Evolutionary conservation across 2,329 filamentous ascomycete species (phyloP), one percentile per base, ranked within the genome.

Genomic region (Pezicula rhizophila): DNA sequence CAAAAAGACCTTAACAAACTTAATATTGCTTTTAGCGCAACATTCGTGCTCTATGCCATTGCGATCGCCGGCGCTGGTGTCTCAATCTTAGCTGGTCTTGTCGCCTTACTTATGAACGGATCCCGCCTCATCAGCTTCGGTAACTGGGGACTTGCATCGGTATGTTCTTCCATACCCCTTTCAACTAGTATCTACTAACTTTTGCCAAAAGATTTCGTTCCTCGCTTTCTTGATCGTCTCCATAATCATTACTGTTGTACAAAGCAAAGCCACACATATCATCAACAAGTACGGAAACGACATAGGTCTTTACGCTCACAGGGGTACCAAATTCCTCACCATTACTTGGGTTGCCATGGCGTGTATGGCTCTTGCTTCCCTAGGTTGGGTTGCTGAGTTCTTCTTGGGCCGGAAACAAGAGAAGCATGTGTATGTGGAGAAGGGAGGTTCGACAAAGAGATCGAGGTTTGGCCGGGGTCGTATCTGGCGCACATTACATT

Each of bases 191-290:
- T 12, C 33, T 37, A 8, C 71, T 68, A 58, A 80, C n/a, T 73
- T 38, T 10, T 31, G 28, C 4, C 0, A 10, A 14, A 4, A 46
- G 45, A 48, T 64, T 42, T 48, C 75, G 0, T 78, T 81, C 52
- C 37, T 80, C 6, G 68, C 81, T 11, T 75, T 85, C 58, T 85
- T 85, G 3, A 82, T 84, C 46, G 82, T 85, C 42, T 91, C 86
- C 17, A 89, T 89, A 57, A 84, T 91, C 20, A 79, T 82, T 23
- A 86, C 79, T 0, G 84, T 85, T 15, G 65, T 82, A 4, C 72
- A 74, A 10, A 70, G 75, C 47, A 78, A 81, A 62, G 77, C 73
- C 3, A 64, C 70, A 2, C 57, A 73, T 15, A 58, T 76, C 0
- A 71, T 84, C 74, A 42, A 66, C 8, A 60, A 65, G 31, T 59